These are phyloP conservation scores for Fagus sylvatica DNA, from an alignment of 306 rosid genomes.

Conservation along the genomic window DNA sequence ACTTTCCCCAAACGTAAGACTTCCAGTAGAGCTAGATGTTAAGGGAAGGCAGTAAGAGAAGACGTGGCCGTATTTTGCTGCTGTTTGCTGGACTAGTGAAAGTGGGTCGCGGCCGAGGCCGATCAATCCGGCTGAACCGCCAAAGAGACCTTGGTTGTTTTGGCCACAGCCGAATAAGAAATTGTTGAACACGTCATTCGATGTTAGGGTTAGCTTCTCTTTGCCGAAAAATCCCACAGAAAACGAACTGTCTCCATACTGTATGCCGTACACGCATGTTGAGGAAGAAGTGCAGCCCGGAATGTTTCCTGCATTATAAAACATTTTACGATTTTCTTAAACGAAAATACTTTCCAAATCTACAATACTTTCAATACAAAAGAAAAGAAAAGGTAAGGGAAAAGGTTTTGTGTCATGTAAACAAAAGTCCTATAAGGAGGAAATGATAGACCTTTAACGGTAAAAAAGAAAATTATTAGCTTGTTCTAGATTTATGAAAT, in stretches of 20 bases:
- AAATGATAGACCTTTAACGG: no score
- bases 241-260: conserved; percentile 60
- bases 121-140: conserved; percentile 59
- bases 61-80: conserved; percentile 38
- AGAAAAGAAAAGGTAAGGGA: no score
- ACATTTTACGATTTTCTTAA: no score
- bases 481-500: no score
- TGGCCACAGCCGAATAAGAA: conserved; percentile 81
- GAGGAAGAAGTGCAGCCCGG: conserved; percentile 38
- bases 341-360: no score
- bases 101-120: conserved; percentile 75
- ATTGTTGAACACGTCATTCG: conserved; percentile 19
- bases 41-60: conserved; percentile 83
- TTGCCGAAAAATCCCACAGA: conserved; percentile 53
- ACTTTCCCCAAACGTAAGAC: conserved; percentile 45
- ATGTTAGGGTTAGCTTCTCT: conserved; percentile 43
- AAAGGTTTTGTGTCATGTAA: no score
- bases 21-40: conserved; percentile 52
- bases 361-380: no score
- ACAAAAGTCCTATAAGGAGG: no score
- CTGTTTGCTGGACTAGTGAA: conserved; percentile 68
- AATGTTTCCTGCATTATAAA: conserved; percentile 32
- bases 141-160: conserved; percentile 59
- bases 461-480: no score
- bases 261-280: conserved; percentile 50